Evolutionary conservation across 495 filamentous ascomycete genomes (phyloP), one percentile per base, ranked within the genome.

Genomic region (Aspergillus mulundensis): DNA sequence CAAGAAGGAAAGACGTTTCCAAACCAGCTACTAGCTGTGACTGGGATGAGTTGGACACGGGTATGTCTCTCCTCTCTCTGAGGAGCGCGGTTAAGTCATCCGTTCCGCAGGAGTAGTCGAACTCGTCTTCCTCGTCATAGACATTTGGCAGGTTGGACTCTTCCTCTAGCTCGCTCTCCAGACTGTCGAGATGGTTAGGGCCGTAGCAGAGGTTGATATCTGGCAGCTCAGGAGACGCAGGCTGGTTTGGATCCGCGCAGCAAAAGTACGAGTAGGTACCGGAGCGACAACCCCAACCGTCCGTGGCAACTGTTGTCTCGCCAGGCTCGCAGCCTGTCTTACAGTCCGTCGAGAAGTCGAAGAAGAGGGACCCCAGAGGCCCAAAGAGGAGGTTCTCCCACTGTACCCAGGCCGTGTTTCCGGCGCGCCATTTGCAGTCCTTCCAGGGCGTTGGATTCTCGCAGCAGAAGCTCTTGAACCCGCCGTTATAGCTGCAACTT

Each of bases 251-350:
- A 16, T 44, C 42, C 16, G 42, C 42, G 16, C 42, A 44, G 42
- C 42, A 44, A 14, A 44, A 44, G 42, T 44, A 44, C 23, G 42
- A 44, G 18, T 44, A 44, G 5, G 42, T 44, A 21, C 42, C 42
- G 15, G 42, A 44, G 15, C 42, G 42, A 24, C 42, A 44, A 4
- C 42, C 42, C 42, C 42, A 44, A 15, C 42, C 42, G 5, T 44
- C 42, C n/a, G 42, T 44, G 16, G 42, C 42, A 12, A 44, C 42
- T 5, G 42, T 44, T 7, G 42, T 44, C 42, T 44, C 42, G 16
- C 42, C 42, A 19, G 42, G 42, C 42, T 44, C 42, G 42, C 42
- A 44, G 42, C 42, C 42, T 1, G 42, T 44, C 42, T 44, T 44
- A 4, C 42, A 44, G 42, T 44, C 42, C 1, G 42, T 44, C 6